A percentile compares a stretch with the other conserved stretches of the same genome.
These are phyloP conservation scores for Conringia planisiliqua DNA, from an alignment of 345 rosid species.

Conservation along the genomic window DNA sequence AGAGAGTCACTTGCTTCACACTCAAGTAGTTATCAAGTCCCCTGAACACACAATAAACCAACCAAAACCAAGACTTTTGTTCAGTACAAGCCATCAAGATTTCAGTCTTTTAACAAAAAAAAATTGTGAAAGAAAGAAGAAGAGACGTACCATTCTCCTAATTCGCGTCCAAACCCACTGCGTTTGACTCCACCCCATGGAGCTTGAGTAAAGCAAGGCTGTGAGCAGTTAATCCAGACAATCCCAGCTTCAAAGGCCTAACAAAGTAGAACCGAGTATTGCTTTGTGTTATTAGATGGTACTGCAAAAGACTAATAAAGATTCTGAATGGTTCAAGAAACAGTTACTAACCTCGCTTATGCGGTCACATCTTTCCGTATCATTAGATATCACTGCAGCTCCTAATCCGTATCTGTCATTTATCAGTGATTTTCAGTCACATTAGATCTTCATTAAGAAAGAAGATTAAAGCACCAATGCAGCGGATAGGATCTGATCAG, in stretches of 20 bases:
- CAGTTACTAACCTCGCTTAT: conserved; percentile 65
- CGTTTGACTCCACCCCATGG: conserved; percentile 98
- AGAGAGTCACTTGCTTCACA: conserved; percentile 90
- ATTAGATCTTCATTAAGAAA: background rate
- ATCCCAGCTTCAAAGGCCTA: conserved; percentile 80
- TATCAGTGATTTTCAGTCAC: conserved; percentile 22
- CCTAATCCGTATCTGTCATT: conserved; percentile 70
- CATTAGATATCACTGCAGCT: conserved; percentile 90
- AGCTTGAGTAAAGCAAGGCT: conserved; percentile 92
- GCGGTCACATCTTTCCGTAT: conserved; percentile 86
- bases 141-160: conserved; percentile 79
- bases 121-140: background rate
- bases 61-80: conserved; percentile 7
- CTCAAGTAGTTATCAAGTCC: conserved; percentile 85
- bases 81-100: conserved; percentile 8
- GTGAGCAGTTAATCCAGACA: conserved; percentile 97
- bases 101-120: background rate
- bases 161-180: conserved; percentile 92
- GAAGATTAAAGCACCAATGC: background rate
- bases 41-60: conserved; percentile 43
- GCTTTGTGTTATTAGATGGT: background rate
- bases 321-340: background rate
- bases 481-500: background rate
- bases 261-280: background rate
- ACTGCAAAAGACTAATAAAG: background rate